Evolutionary conservation across 2,329 filamentous ascomycete species (phyloP), one percentile per base, ranked within the genome.

Genomic region (Alternaria gansuensis): DNA sequence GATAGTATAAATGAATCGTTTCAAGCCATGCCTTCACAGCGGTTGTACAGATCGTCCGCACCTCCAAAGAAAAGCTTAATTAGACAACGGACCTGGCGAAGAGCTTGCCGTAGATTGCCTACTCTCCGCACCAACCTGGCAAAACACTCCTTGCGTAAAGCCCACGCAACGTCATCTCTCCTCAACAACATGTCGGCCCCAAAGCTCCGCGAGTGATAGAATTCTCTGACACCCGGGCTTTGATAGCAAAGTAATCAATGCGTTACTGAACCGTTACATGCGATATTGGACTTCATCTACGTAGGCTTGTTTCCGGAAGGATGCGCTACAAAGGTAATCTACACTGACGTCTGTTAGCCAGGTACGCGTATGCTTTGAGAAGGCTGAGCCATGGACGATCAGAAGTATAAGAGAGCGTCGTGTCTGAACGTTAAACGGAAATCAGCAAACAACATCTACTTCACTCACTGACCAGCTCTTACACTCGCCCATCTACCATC

Each of bases 201-300:
- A 52, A 44, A 29, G 10, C 41, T 33, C 41, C 40, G 40, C 34
- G 43, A 53, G 13, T 44, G 23, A 29, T 4, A 17, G 29, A 53
- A 53, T 53, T 53, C 50, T 45, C 49, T 28, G 40, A 52, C 14
- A 11, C 34, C 33, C 46, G 13, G 28, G 24, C 54, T 53, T 34
- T 44, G 43, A 40, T 29, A 44, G 24, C 14, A n/a, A 6, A 13
- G 24, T n/a, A 34, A 57, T 40, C n/a, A 46, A 33, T 9, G 28
- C 39, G n/a, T 26, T 31, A 4, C 41, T 23, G 5, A 39, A 2
- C 1, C 23, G 24, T 48, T 36, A 28, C 14, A 45, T 21, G 39
- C 40, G 58, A 64, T 57, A 62, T 62, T 59, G 31, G 45, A 29
- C 5, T 37, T 62, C 59, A 64, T 64, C 41, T 57, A 62, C 29